Base-by-base conservation (phyloP, 1,284 basidiomycete genomes). In the Xerocomus nothofagi region DNA sequence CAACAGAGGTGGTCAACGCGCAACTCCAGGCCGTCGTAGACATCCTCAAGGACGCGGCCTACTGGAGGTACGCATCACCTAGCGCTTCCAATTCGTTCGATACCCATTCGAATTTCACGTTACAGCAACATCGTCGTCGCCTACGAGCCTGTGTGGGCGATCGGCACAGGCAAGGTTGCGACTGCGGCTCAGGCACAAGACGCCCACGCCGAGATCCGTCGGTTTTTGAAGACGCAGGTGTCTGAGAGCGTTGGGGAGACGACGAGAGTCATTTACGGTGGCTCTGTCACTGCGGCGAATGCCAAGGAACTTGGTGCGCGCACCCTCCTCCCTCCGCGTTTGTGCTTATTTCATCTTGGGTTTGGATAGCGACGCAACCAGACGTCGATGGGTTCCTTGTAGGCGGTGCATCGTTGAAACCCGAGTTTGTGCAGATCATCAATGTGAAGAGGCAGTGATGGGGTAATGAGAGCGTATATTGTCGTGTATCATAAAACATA, bases 321-420 rank as follows among this genome's bases (percentile, higher is more conserved):
- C 42, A 47, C 15, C 36, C 12, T 8, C 24, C 6, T 2, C 27
- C 17, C 3, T n/a, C 21, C 15, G 7, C 10, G 8, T 30, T 51
- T 9, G 15, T 20, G 6, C 17, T 44, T 2, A 39, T 30, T 30
- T 18, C 11, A 3, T 7, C 4, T 21, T 33, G n/a, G 7, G 7
- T 29, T 26, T 48, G 40, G 46, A 33, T 54, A 94, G 91, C 84
- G 40, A 69, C 67, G 3, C 87, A 91, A 66, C 74, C 76, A 10
- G 95, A 98, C 71, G 89, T 99, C 51, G 95, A 98, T 70, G 96
- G 96, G n/a, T 98, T 98, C 88, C 85, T 99, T 57, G 97, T 99
- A 32, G 97, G 97, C 34, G 96, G 96, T 26, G 96, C 97, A 31
- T 96, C 93, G 34, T 81, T 99, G 72, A 99, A 99, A 78, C 95